These are phyloP conservation scores for Candida endomychidarum DNA, from an alignment of 805 yeast species.

Conservation along the genomic window DNA sequence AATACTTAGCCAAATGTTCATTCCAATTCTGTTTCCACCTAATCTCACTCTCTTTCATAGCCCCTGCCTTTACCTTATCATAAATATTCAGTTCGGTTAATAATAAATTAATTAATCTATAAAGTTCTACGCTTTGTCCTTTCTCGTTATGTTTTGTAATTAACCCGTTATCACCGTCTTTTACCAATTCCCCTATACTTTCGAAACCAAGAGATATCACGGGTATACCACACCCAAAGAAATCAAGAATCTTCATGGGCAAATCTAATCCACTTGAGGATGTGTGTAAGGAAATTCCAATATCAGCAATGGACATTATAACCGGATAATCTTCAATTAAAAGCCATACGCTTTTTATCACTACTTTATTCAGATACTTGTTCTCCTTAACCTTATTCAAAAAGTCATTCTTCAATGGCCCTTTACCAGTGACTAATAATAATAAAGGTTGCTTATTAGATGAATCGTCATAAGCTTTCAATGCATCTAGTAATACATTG, in stretches of 20 bases:
- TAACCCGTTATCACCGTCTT: slow-evolving; percentile 65
- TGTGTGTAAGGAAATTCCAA: slow-evolving; percentile 86
- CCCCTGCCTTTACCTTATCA: slow-evolving; percentile 59
- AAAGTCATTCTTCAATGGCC: slow-evolving; percentile 69
- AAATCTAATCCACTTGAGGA: slow-evolving; percentile 92
- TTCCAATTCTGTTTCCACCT: slow-evolving; percentile 83
- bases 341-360: slow-evolving; percentile 73
- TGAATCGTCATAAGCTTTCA: slow-evolving; percentile 55
- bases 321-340: slow-evolving; percentile 75
- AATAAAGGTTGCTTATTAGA: slow-evolving; percentile 44
- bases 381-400: slow-evolving; percentile 44
- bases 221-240: slow-evolving; percentile 95
- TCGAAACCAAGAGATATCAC: slow-evolving; percentile 76
- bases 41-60: slow-evolving; percentile 60
- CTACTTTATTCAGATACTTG: slow-evolving; percentile 47
- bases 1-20: slow-evolving; percentile 36
- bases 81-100: slow-evolving; percentile 32
- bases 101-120: slow-evolving; percentile 24
- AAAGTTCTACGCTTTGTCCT: slow-evolving; percentile 21
- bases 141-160: slow-evolving; percentile 12
- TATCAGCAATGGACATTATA: slow-evolving; percentile 72
- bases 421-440: slow-evolving; percentile 92
- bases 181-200: slow-evolving; percentile 76
- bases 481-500: slow-evolving; percentile 62
- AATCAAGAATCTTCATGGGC: slow-evolving; percentile 96